Percentiles rank a stretch among this genome's conserved stretches.
Evolutionary conservation across 768 basidiomycete genomes (phyloP).

Genomic region (Russula vinacea): DNA sequence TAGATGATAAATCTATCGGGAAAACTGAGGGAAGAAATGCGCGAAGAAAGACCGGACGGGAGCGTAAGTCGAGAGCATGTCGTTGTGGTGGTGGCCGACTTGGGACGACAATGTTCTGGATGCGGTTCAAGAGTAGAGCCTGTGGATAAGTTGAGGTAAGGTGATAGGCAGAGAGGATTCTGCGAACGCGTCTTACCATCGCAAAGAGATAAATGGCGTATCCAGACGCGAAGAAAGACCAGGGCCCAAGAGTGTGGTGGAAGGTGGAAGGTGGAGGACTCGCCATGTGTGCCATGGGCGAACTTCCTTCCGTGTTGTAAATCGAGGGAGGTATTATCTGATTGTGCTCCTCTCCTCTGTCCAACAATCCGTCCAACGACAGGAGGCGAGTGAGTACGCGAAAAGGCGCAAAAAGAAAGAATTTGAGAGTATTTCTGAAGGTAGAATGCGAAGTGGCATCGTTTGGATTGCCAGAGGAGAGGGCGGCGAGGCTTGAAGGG

Average conservation of each 20-base stretch:
- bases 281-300: conserved; percentile 11
- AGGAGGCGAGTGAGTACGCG: conserved; percentile 15
- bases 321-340: conserved; percentile 1
- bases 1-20: conserved; percentile 61
- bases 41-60: conserved; percentile 31
- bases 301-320: conserved; percentile 15
- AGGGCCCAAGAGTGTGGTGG: conserved; percentile 52
- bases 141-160: conserved; percentile 32
- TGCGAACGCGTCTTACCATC: conserved; percentile 46
- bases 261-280: conserved; percentile 24
- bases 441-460: not conserved
- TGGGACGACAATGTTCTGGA: conserved; percentile 75
- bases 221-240: conserved; percentile 70
- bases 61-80: conserved; percentile 25
- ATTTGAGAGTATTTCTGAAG: conserved; percentile 12
- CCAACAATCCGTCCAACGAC: conserved; percentile 16
- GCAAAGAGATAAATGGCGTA: conserved; percentile 65
- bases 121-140: conserved; percentile 69
- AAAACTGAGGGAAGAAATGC: conserved; percentile 45
- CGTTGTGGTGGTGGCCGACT: conserved; percentile 43
- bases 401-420: conserved; percentile 6
- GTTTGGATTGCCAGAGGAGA: not conserved
- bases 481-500: not conserved
- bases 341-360: conserved; percentile 7
- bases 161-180: not conserved